Evolutionary conservation across 164 flowering plant genomes (phyloP).

Genomic region (Macadamia integrifolia): DNA sequence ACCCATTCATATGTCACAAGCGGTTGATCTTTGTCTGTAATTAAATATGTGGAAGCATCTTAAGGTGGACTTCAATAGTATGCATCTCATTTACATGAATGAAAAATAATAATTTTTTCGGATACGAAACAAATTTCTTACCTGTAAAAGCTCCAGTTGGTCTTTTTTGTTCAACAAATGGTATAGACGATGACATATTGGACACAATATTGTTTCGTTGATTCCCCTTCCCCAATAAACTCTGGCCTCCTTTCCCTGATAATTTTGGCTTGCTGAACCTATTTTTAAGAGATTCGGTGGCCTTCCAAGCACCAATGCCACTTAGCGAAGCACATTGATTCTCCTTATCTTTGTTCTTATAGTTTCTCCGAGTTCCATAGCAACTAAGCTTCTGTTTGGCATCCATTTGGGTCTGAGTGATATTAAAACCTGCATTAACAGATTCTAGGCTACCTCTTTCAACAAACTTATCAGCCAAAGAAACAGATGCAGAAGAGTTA

Average conservation of each 20-base stretch:
- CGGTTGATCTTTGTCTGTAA: too few relatives aligned
- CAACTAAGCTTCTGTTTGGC: constrained; percentile 19
- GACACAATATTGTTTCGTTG: constrained; percentile 68
- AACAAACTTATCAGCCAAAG: constrained; percentile 24
- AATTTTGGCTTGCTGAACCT: constrained; percentile 40
- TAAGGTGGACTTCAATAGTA: not conserved
- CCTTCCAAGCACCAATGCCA: constrained; percentile 29
- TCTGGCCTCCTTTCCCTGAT: constrained; percentile 34
- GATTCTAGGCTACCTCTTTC: constrained; percentile 44
- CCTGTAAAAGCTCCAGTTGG: constrained; percentile 43
- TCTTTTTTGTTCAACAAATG: constrained; percentile 72
- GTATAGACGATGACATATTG: constrained; percentile 63
- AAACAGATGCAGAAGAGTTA: constrained; percentile 26
- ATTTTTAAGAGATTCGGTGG: constrained; percentile 23
- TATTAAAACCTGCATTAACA: constrained; percentile 27
- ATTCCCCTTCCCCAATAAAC: constrained; percentile 29
- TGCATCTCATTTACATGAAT: not conserved
- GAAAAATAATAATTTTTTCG: not conserved
- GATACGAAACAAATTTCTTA: constrained; percentile 7
- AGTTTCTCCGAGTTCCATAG: constrained; percentile 20
- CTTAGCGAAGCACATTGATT: constrained; percentile 30
- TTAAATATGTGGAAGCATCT: not conserved
- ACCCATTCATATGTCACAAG: too few relatives aligned
- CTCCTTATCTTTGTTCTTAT: constrained; percentile 34
- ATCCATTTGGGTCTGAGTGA: constrained; percentile 20